Evolutionary conservation across 2,329 filamentous ascomycete genomes (phyloP), one percentile per base, ranked within the genome.

Genomic region (Hymenoscyphus infarciens): DNA sequence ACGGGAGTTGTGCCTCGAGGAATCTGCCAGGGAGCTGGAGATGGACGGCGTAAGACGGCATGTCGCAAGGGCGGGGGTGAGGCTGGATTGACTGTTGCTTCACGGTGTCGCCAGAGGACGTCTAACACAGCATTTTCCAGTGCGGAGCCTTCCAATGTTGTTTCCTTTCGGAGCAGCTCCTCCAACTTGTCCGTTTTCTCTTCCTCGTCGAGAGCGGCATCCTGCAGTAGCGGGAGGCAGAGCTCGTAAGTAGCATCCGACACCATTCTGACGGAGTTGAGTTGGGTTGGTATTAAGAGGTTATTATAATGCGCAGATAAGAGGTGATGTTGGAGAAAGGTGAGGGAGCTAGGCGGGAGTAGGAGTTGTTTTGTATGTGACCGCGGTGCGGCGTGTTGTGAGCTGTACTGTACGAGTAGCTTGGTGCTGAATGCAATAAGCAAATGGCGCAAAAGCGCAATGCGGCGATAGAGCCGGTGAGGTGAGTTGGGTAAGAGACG

Each of bases 101-200:
- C 86, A 75, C 90, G 86, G 78, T 88, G 90, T 73, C 91, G 85
- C 94, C 94, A 98, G 68, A 98, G 82, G 55, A 92, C 90, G 75
- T 97, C 92, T 64, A 99, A 82, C 61, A 97, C 88, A 45, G 90
- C 89, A 80, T 97, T 95, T 74, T 98, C 95, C 61, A 98, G 83
- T 25, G 88, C 84, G 68, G 87, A 80, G 63, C 92, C 94, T 19
- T 83, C 84, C 69, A 98, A 80, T 33, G 81, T 83, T 7, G 92
- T 92, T 77, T 93, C 87, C 70, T 87, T 88, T 77, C 87, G 88
- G 71, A 98, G 82, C 60, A 97, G 82, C 68, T 92, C 90, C 78
- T 97, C 93, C 60, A 97, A 82, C 77, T 86, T 90, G 77, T 98
- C 94, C 57, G 91, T 94, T 81, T 95, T 96, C 74, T 97, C 94